A percentile compares a stretch with the other conserved stretches of the same genome.
These are phyloP conservation scores for Termitomyces sp. DNA, from an alignment of 768 basidiomycete species.

Conservation along the genomic window DNA sequence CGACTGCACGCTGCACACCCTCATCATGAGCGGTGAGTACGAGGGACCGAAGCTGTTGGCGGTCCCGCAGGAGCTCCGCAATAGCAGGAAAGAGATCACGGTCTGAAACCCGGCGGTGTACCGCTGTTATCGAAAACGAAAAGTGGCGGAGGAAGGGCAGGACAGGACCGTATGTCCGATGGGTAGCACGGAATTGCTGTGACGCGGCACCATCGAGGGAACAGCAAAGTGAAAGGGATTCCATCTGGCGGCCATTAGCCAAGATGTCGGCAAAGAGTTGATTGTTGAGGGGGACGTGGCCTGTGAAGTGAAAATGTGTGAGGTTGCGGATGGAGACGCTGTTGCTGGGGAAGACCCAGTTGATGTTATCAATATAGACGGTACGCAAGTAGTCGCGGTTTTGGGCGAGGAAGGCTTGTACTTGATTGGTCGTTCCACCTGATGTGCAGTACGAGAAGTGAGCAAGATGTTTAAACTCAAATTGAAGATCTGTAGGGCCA, in stretches of 20 bases:
- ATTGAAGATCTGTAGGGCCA: conserved; percentile 38
- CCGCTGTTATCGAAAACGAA: conserved; percentile 41
- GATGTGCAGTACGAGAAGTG: conserved; percentile 53
- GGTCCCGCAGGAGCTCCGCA: conserved; percentile 57
- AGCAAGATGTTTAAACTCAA: conserved; percentile 48
- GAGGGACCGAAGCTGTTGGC: conserved; percentile 46
- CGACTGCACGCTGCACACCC: conserved; percentile 41
- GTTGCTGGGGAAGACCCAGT: conserved; percentile 53
- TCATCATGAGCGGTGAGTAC: conserved; percentile 44
- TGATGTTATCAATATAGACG: conserved; percentile 46
- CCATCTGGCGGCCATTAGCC: conserved; percentile 55
- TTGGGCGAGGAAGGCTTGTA: conserved; percentile 45
- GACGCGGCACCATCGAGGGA: conserved; percentile 48
- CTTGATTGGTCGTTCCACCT: conserved; percentile 30
- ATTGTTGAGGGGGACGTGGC: conserved; percentile 44
- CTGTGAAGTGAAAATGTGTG: conserved; percentile 56
- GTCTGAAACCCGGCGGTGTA: conserved; percentile 42
- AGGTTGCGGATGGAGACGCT: conserved; percentile 57
- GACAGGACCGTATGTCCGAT: conserved; percentile 17
- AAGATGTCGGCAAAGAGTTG: conserved; percentile 57
- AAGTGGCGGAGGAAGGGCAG: conserved; percentile 68
- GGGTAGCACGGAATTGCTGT: conserved; percentile 39
- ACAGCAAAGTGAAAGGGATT: conserved; percentile 52
- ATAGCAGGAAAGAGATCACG: conserved; percentile 66
- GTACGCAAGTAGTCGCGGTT: conserved; percentile 49